A percentile compares a stretch with the other conserved stretches of the same genome.
Conservation (phyloP, 129 eudicot species). For the Flaveria sonorensis region DNA sequence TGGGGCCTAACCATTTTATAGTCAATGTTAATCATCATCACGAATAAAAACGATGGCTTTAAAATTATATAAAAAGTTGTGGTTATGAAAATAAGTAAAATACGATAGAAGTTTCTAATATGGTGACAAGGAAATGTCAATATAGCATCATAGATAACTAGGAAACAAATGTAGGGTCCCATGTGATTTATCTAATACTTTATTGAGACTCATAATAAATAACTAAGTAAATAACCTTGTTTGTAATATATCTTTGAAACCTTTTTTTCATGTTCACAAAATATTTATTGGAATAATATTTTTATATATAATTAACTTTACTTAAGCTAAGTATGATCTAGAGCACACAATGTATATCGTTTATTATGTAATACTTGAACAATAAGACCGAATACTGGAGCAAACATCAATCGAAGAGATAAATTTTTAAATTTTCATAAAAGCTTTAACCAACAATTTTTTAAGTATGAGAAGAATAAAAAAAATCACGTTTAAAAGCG, state of each 20-base stretch:
- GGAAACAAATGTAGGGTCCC: constrained; percentile 6
- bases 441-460: no score
- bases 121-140: constrained; percentile 18
- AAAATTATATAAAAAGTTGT: neutral
- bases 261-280: neutral
- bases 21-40: neutral
- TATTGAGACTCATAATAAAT: neutral
- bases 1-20: constrained; percentile 7
- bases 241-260: neutral
- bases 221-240: neutral
- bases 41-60: neutral
- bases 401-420: neutral
- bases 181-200: constrained; percentile 1
- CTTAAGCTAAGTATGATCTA: neutral
- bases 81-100: neutral
- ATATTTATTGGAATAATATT: neutral
- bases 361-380: neutral
- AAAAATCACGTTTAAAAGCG: no score
- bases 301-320: neutral
- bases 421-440: neutral
- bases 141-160: neutral
- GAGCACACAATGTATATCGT: no score
- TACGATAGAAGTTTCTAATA: neutral
- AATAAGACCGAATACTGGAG: neutral
- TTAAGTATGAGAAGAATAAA: no score